A percentile compares a stretch with the other conserved stretches of the same genome.
phyloP scores from a whole-genome alignment of 1,139 yeast species.

The Candida sanyaensis region DNA sequence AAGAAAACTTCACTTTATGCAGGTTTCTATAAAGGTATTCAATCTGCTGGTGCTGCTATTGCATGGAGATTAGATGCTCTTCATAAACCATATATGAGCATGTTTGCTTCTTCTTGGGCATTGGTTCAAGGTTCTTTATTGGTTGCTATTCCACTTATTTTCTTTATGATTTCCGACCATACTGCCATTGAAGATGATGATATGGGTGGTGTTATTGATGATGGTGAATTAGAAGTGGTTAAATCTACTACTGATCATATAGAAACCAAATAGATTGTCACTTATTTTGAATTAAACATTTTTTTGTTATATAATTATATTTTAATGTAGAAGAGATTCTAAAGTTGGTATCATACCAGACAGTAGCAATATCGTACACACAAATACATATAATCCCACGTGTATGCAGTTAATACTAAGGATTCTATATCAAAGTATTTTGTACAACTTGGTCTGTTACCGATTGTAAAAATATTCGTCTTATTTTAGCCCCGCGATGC shows the following conservation, averaged over 20 bases:
- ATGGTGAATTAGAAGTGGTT: conserved; percentile 27
- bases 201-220: conserved; percentile 27
- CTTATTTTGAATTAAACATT: no score
- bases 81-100: conserved; percentile 37
- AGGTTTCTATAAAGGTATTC: conserved; percentile 64
- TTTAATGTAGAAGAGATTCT: background rate
- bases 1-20: conserved; percentile 58
- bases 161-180: conserved; percentile 45
- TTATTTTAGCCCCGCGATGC: no score
- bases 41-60: conserved; percentile 64
- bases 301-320: no score
- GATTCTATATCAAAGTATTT: no score
- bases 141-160: conserved; percentile 40
- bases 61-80: conserved; percentile 61
- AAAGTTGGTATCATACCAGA: no score
- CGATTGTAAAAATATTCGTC: no score
- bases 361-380: no score
- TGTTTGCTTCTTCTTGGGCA: conserved; percentile 62
- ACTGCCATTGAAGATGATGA: conserved; percentile 44
- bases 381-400: no score
- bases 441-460: no score
- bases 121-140: conserved; percentile 50
- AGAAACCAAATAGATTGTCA: conserved; percentile 7
- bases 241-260: conserved; percentile 18
- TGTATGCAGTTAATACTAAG: no score